Evolutionary conservation across 306 rosid species (phyloP).

Genomic region (Dalbergia oliveri): DNA sequence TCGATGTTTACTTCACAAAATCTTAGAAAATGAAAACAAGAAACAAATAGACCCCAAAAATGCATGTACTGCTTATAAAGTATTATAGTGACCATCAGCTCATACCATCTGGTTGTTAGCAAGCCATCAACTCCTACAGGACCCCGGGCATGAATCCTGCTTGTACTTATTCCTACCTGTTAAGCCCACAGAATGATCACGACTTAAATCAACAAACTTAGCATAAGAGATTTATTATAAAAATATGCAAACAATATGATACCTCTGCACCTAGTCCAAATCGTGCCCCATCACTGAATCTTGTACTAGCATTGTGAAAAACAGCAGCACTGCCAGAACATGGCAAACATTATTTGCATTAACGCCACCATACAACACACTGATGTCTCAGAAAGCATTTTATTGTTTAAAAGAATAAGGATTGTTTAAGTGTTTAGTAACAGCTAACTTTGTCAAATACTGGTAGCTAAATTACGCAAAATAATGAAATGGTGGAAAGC

Average conservation of each 20-base stretch:
- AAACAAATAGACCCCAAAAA: neutral
- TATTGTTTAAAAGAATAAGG: constrained; percentile 11
- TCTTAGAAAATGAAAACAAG: too few species aligned
- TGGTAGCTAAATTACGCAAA: constrained; percentile 2
- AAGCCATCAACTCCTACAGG: constrained; percentile 99
- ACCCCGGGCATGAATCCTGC: constrained; percentile 98
- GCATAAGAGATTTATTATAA: neutral
- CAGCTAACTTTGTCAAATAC: neutral
- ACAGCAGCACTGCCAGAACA: constrained; percentile 89
- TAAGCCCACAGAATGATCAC: neutral
- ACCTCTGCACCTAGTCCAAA: constrained; percentile 99
- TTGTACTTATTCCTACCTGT: constrained; percentile 97
- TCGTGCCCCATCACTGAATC: constrained; percentile 96
- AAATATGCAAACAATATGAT: constrained; percentile 24
- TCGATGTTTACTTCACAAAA: too few species aligned
- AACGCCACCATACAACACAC: constrained; percentile 6
- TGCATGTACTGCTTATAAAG: constrained; percentile 12
- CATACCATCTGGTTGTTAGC: constrained; percentile 93
- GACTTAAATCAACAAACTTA: constrained; percentile 31
- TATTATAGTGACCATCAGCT: constrained; percentile 27
- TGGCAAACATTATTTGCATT: constrained; percentile 23
- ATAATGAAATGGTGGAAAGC: constrained; percentile 3
- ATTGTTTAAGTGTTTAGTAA: constrained; percentile 27
- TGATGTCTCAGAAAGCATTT: constrained; percentile 11
- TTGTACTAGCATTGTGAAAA: constrained; percentile 95